Evolutionary conservation across 495 filamentous ascomycete species (phyloP).

Genomic region (Penicillium desertorum): DNA sequence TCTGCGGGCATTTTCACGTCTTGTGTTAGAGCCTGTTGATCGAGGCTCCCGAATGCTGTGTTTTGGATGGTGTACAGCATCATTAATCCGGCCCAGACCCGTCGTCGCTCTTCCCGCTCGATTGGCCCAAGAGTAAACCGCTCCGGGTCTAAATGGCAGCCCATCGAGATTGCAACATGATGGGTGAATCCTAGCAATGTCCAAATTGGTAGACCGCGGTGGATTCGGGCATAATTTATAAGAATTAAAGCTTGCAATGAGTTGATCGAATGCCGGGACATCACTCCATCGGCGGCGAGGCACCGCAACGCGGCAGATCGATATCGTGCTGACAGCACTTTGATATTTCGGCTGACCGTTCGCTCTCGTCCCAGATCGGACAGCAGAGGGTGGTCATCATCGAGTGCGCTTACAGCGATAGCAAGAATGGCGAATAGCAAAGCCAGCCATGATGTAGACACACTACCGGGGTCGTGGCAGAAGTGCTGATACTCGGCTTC

Average conservation of each 20-base stretch:
- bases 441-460: constrained; percentile 44
- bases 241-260: constrained; percentile 49
- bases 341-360: constrained; percentile 43
- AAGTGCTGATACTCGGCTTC: constrained; percentile 49
- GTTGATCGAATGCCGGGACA: constrained; percentile 47
- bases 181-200: constrained; percentile 46
- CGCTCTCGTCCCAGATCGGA: constrained; percentile 44
- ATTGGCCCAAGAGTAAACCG: constrained; percentile 42
- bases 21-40: constrained; percentile 28
- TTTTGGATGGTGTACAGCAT: constrained; percentile 49
- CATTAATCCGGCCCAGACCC: constrained; percentile 47
- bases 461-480: constrained; percentile 42
- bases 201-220: constrained; percentile 44
- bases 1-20: constrained; percentile 46
- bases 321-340: constrained; percentile 42
- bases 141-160: constrained; percentile 50
- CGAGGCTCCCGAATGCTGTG: constrained; percentile 33
- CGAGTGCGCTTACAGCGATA: constrained; percentile 45
- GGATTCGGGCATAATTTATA: constrained; percentile 43
- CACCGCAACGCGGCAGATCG: constrained; percentile 47
- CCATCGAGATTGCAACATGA: constrained; percentile 49
- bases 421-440: constrained; percentile 47
- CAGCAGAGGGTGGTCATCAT: constrained; percentile 45
- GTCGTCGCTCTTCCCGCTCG: constrained; percentile 48
- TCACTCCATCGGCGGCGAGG: constrained; percentile 44